phyloP scores from a whole-genome alignment of 305 asterid genomes.

The Fraxinus nigra region DNA sequence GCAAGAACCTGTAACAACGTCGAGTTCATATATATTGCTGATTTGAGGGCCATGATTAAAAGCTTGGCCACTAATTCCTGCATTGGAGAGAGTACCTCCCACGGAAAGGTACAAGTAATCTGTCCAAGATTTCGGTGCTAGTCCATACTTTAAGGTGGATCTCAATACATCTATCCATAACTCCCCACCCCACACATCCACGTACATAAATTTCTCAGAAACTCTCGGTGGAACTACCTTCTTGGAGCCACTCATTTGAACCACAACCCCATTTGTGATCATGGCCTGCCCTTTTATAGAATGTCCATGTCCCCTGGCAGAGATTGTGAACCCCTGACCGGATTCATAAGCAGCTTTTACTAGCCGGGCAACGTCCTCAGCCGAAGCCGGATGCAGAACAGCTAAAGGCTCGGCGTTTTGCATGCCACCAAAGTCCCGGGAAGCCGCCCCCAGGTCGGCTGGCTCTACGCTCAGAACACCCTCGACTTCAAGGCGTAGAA shows the following conservation, averaged over 20 bases:
- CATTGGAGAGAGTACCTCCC: slow-evolving; percentile 82
- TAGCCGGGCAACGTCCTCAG: slow-evolving; percentile 53
- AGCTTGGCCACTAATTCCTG: slow-evolving; percentile 84
- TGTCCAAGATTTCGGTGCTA: slow-evolving; percentile 85
- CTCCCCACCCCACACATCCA: slow-evolving; percentile 86
- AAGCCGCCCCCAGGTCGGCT: slow-evolving; percentile 41
- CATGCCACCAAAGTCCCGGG: slow-evolving; percentile 58
- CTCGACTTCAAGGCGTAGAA: slow-evolving; percentile 36
- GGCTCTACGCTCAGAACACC: slow-evolving; percentile 51
- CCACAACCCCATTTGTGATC: slow-evolving; percentile 51
- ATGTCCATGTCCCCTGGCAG: slow-evolving; percentile 84
- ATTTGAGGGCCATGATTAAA: slow-evolving; percentile 86
- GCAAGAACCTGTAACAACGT: slow-evolving; percentile 68
- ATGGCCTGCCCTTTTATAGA: slow-evolving; percentile 78
- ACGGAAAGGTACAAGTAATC: slow-evolving; percentile 86
- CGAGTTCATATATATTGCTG: slow-evolving; percentile 65
- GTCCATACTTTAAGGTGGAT: slow-evolving; percentile 59
- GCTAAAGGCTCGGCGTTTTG: slow-evolving; percentile 48
- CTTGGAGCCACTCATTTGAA: slow-evolving; percentile 51
- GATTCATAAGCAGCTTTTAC: slow-evolving; percentile 60
- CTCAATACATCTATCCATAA: slow-evolving; percentile 69
- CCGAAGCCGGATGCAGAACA: slow-evolving; percentile 56
- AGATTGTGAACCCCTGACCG: slow-evolving; percentile 46
- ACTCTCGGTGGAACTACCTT: slow-evolving; percentile 32
- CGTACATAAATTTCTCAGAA: slow-evolving; percentile 53